These are phyloP conservation scores for Hsuehochloa calcarea DNA, from an alignment of 176 grass and related monocot genomes.

Conservation along the genomic window DNA sequence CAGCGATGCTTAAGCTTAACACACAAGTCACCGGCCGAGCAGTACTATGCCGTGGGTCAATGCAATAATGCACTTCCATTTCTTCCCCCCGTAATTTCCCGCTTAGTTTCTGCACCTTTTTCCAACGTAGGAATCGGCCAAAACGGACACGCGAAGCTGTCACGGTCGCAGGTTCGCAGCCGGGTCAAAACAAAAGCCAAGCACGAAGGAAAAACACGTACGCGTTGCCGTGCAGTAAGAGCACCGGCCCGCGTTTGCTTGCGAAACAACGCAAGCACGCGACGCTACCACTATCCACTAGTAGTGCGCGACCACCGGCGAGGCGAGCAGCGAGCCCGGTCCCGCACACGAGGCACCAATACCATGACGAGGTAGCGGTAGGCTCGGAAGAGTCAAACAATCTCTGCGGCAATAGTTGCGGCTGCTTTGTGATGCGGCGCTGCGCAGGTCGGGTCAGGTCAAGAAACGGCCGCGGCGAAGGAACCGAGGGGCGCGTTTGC, in stretches of 20 bases:
- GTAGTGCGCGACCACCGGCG: too few species aligned
- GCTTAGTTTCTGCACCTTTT: background rate
- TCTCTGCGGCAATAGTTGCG: background rate
- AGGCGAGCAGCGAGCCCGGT: background rate
- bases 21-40: background rate
- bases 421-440: background rate
- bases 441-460: background rate
- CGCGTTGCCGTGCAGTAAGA: too few species aligned
- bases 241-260: too few species aligned
- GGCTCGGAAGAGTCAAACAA: background rate
- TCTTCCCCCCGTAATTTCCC: background rate
- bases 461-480: background rate
- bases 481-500: background rate
- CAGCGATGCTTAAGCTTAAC: background rate
- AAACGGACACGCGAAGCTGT: background rate
- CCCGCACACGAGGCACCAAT: too few species aligned
- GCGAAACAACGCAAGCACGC: too few species aligned
- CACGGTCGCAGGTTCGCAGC: background rate
- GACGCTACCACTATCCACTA: too few species aligned
- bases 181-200: too few species aligned
- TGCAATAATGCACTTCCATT: background rate
- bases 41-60: background rate
- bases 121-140: background rate
- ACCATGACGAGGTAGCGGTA: too few species aligned
- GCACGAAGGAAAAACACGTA: background rate